Percentiles rank a stretch among this genome's conserved stretches.
These are phyloP conservation scores for Crithidia fasciculata DNA, from an alignment of 208 protist genomes.

Conservation along the genomic window DNA sequence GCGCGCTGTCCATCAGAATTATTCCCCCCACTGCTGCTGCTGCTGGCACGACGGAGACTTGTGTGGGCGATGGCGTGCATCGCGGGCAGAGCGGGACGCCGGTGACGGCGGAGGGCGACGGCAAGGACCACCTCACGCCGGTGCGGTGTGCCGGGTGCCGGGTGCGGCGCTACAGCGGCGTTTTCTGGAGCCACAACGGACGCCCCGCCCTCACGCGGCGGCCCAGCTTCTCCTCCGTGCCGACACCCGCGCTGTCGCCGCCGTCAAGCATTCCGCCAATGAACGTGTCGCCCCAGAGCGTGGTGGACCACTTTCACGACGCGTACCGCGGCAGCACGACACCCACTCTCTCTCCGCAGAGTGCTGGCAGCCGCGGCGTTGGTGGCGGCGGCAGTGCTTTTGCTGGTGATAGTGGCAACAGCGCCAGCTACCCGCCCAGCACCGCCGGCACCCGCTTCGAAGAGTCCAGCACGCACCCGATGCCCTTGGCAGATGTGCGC, in stretches of 20 bases:
- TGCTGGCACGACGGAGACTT: too few relatives aligned
- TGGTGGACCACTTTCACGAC: constrained; percentile 25
- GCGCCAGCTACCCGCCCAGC: constrained; percentile 3
- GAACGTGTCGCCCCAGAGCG: constrained; percentile 3
- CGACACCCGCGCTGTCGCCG: not conserved
- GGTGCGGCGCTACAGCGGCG: not conserved
- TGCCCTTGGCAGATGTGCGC: not conserved
- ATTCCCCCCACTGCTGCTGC: too few relatives aligned
- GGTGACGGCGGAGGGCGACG: not conserved
- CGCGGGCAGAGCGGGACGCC: not conserved
- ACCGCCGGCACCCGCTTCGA: not conserved
- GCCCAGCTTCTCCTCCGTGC: not conserved
- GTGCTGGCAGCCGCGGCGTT: not conserved
- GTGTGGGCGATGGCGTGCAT: not conserved
- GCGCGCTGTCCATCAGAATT: too few relatives aligned
- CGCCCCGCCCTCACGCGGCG: not conserved
- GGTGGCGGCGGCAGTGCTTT: not conserved
- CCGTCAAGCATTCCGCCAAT: constrained; percentile 9
- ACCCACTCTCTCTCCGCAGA: not conserved
- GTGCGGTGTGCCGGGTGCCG: not conserved
- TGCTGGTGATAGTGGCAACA: not conserved
- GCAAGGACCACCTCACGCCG: constrained; percentile 19
- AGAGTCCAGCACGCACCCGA: not conserved
- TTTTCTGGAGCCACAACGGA: not conserved
- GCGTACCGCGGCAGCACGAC: constrained; percentile 1